Evolutionary conservation across 257 asterid species (phyloP).

Genomic region (Przewalskia tangutica): DNA sequence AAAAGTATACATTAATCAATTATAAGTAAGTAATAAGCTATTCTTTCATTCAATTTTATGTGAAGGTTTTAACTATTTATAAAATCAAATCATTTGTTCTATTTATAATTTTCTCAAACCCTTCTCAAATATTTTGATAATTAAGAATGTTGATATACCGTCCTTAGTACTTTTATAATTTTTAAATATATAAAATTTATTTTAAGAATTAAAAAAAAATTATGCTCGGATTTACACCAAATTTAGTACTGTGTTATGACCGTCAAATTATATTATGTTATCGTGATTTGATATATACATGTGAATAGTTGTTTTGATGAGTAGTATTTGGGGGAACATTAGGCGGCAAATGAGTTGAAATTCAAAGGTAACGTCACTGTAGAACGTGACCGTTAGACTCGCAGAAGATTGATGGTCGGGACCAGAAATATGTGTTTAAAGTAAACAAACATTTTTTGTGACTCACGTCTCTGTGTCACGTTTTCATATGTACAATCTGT

Average conservation of each 20-base stretch:
- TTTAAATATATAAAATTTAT: neutral
- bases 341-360: neutral
- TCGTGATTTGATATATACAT: neutral
- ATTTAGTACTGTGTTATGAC: too few species aligned
- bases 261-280: neutral
- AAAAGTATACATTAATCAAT: neutral
- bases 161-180: neutral
- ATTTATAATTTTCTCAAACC: neutral
- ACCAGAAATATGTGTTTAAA: conserved; percentile 21
- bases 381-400: conserved; percentile 23
- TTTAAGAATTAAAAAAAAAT: neutral
- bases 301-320: neutral
- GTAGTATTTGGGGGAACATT: neutral
- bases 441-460: neutral
- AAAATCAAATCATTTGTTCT: neutral
- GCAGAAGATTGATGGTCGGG: conserved; percentile 12
- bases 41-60: too few species aligned
- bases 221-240: neutral
- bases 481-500: neutral
- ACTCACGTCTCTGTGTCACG: conserved; percentile 10
- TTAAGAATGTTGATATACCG: neutral
- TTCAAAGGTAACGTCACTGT: conserved; percentile 4
- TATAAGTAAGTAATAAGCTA: too few species aligned
- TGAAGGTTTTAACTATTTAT: too few species aligned
- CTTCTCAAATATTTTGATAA: neutral